Evolutionary conservation across 2,329 filamentous ascomycete genomes (phyloP), one percentile per base, ranked within the genome.

Genomic region (Pezicula radicicola): DNA sequence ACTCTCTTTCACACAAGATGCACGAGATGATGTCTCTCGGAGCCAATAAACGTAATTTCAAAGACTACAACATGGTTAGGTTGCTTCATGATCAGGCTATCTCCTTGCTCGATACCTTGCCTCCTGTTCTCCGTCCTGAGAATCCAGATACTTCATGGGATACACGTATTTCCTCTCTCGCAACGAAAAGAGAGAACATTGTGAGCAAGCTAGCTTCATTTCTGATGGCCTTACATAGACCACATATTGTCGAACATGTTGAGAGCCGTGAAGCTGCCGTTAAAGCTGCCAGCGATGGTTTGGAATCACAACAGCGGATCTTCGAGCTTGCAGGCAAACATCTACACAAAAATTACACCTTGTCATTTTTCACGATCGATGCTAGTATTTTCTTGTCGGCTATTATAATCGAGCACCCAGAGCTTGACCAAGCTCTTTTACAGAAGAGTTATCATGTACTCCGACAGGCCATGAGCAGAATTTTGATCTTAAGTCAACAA

Each of bases 81-180:
- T 15, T 10, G 13, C 27, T 47, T 13, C 49, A 51, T 28, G 33
- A 47, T 12, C 19, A 35, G 30, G 35, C 41, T 15, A 25, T 51
- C 21, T 46, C 42, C 19, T 30, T 47, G 12, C 13, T 46, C 13
- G 16, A 51, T 13, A 27, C 21, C 10, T 21, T 51, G 3, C 44
- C 49, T 18, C 30, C 25, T n/a, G 49, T 42, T n/a, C 25, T 51
- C 7, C 30, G 43, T 15, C 43, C 44, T 19, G 19, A 51, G 4
- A 41, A 51, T 10, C 49, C 49, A 28, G 43, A 51, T 19, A 46
- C 10, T n/a, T 47, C 48, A 4, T 49, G 48, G 48, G 48, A 49
- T 44, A 25, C 37, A 16, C 48, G 37, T 4, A 10, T n/a, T n/a
- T 39, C 27, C 10, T 15, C 7, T 44, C 21, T 49, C 16, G 5